A percentile compares a stretch with the other conserved stretches of the same genome.
Conservation (phyloP, 2,329 filamentous ascomycete species). For the Rugonectria rugulosa region DNA sequence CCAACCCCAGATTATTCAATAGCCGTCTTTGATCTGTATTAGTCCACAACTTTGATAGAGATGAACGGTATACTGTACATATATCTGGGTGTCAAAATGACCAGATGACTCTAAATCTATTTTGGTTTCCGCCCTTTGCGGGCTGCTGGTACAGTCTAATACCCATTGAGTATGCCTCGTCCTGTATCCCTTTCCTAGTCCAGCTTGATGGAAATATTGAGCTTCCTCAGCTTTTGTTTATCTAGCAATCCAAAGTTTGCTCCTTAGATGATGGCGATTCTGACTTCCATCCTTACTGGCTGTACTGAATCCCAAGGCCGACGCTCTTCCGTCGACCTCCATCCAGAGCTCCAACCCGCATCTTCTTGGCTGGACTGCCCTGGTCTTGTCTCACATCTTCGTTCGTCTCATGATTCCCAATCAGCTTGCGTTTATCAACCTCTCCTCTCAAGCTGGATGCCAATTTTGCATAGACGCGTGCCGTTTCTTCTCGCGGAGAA, state of each 20-base stretch:
- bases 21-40: background rate
- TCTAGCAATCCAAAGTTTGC: background rate
- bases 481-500: conserved; percentile 51
- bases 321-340: conserved; percentile 49
- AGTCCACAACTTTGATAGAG: too few relatives aligned
- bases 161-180: background rate
- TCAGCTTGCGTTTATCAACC: conserved; percentile 61
- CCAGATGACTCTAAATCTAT: background rate
- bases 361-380: conserved; percentile 61
- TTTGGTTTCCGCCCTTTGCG: background rate
- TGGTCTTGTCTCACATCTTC: conserved; percentile 46
- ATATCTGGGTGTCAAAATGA: too few relatives aligned
- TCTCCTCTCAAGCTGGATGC: conserved; percentile 55
- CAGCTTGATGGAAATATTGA: background rate
- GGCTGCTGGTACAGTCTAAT: conserved; percentile 4
- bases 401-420: conserved; percentile 39
- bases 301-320: conserved; percentile 62
- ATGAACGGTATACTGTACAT: too few relatives aligned
- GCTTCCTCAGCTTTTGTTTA: background rate
- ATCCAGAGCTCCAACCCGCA: conserved; percentile 50
- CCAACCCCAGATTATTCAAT: background rate
- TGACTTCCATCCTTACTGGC: conserved; percentile 29
- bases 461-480: conserved; percentile 60
- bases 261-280: background rate
- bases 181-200: background rate